Base-by-base conservation (phyloP, 164 flowering plant genomes). In the Magnolia sinica region DNA sequence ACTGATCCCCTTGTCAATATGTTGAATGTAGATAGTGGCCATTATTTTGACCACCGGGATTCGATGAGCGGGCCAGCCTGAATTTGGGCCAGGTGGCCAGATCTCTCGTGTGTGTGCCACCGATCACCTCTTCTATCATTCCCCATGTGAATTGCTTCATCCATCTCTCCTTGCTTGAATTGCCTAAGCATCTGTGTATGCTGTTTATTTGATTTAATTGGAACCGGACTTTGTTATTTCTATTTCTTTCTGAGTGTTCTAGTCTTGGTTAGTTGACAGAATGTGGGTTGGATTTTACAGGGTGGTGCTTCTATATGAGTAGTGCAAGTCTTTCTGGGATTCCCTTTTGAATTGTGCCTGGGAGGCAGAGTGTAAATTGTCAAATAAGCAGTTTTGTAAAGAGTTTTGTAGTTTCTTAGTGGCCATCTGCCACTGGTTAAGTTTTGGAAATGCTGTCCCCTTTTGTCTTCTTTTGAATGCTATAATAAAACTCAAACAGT, bases 401-500 rank as follows among this genome's bases (percentile, higher is more conserved):
- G 18, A 22, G 64, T 72, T 22, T 72, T 63, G 45, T 19, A 71
- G 70, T 67, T 67, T 24, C 58, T 8, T 76, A 4, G 27, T 64
- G 49, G 68, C 23, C 58, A 19, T 68, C 73, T 74, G 51, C 63
- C 64, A 76, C 70, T 69, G 27, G 24, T 29, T 8, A 11, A 16
- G 64, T 71, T 58, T 20, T 49, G 68, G 49, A 50, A 59, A 61
- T 58, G 29, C 29, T 27, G 66, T n/a, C 45, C 64, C 74, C 51
- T 24, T 29, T 69, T 61, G 50, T 70, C 29, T 76, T 59, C 50
- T 51, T 69, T 59, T 71, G 63, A 59, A 59, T 59, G 37, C 52
- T 76, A 23, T 49, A 75, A 27, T 61, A 37, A 65, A 80, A 49
- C 45, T 71, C 64, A n/a, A 72, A 19, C 18, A 22, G 65, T 20